Evolutionary conservation across 495 filamentous ascomycete genomes (phyloP).

Genomic region (Pyrenopolyporus hunteri): DNA sequence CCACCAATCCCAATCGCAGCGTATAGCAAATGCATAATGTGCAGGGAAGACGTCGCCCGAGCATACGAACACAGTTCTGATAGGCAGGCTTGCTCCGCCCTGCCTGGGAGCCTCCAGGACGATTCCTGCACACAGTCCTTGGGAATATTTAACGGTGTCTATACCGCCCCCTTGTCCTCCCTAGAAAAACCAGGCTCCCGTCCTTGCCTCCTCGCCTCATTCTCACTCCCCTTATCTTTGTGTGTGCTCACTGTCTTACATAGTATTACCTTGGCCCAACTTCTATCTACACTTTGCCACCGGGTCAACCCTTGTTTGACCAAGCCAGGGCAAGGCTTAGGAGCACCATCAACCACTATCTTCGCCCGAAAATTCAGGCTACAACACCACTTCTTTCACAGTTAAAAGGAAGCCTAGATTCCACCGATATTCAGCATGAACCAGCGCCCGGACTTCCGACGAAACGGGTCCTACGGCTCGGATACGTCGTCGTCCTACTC

Average conservation of each 20-base stretch:
- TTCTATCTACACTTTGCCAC: conserved; percentile 21
- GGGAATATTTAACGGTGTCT: conserved; percentile 28
- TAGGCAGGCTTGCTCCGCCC: conserved; percentile 29
- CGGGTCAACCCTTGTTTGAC: conserved; percentile 18
- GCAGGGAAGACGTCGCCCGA: conserved; percentile 35
- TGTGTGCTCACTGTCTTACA: too few species aligned
- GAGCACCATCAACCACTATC: too few species aligned
- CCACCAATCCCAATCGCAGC: conserved; percentile 32
- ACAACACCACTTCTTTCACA: background rate
- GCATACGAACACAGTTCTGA: conserved; percentile 32
- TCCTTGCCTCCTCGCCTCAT: conserved; percentile 23
- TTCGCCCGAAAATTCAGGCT: conserved; percentile 2
- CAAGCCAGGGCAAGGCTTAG: conserved; percentile 1
- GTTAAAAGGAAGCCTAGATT: conserved; percentile 15
- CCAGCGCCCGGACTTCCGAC: conserved; percentile 22
- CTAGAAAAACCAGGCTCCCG: conserved; percentile 2
- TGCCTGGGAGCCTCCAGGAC: conserved; percentile 29
- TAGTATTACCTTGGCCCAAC: background rate
- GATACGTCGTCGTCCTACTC: conserved; percentile 39
- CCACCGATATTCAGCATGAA: conserved; percentile 14
- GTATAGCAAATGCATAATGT: conserved; percentile 33
- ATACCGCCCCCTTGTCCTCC: conserved; percentile 7
- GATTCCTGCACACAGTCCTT: background rate
- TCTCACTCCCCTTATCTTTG: background rate
- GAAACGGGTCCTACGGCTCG: conserved; percentile 21